phyloP scores from a whole-genome alignment of 192 early-diverging fungal species.

The Coemansia sp. region DNA sequence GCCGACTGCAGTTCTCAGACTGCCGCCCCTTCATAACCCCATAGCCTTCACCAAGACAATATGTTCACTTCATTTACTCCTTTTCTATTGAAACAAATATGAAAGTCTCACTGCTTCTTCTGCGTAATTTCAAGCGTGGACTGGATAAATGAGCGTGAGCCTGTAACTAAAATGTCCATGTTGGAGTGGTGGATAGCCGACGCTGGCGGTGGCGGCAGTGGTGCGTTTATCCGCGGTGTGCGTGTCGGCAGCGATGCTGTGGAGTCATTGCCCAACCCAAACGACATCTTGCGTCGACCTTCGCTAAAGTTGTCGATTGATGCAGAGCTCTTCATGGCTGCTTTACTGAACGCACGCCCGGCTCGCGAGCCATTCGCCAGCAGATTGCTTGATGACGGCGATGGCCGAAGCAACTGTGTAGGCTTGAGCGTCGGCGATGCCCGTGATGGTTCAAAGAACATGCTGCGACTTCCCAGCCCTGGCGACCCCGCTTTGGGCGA shows the following conservation, averaged over 20 bases:
- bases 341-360: constrained; percentile 21
- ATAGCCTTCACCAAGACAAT: neutral
- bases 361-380: constrained; percentile 13
- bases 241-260: constrained; percentile 33
- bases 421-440: constrained; percentile 12
- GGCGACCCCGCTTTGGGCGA: constrained; percentile 13
- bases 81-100: no score
- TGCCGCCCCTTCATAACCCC: neutral
- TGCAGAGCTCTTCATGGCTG: constrained; percentile 23
- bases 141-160: constrained; percentile 42
- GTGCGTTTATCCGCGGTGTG: constrained; percentile 8
- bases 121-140: constrained; percentile 23
- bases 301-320: constrained; percentile 39
- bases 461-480: constrained; percentile 17
- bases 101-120: constrained; percentile 5
- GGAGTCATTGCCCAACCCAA: constrained; percentile 28
- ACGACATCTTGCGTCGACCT: constrained; percentile 21
- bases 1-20: no score
- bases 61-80: no score
- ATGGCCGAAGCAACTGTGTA: constrained; percentile 17
- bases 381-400: constrained; percentile 28
- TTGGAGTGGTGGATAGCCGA: constrained; percentile 7
- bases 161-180: constrained; percentile 40
- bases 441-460: constrained; percentile 11
- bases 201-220: constrained; percentile 15